A percentile compares a stretch with the other conserved stretches of the same genome.
phyloP scores from a whole-genome alignment of 768 basidiomycete species.

The Kwoniella dejecticola region DNA sequence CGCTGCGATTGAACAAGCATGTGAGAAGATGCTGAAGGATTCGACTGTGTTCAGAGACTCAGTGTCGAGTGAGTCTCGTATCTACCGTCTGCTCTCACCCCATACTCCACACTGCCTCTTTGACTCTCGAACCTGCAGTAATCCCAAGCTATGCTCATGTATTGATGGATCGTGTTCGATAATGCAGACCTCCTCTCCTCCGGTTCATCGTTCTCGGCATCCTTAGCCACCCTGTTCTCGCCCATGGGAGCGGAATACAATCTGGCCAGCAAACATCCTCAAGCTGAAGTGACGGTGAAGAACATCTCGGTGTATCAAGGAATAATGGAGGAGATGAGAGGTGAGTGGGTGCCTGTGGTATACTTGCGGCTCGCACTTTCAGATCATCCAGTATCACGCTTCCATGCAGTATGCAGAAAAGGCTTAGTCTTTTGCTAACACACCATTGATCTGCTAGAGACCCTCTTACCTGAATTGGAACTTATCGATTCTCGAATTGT shows the following conservation, averaged over 20 bases:
- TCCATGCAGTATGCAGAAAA: too few relatives aligned
- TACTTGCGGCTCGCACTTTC: background rate
- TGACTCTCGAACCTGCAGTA: background rate
- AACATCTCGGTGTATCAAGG: conserved; percentile 73
- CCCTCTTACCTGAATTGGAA: conserved; percentile 86
- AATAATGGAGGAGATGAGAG: conserved; percentile 77
- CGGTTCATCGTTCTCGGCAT: conserved; percentile 55
- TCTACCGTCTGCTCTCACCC: background rate
- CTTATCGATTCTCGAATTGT: conserved; percentile 84
- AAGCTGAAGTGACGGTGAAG: conserved; percentile 72
- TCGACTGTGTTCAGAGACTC: conserved; percentile 82
- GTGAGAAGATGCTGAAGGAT: conserved; percentile 91
- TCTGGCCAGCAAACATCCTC: conserved; percentile 74
- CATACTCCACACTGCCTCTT: background rate
- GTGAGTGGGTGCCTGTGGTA: conserved; percentile 25
- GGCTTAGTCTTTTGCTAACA: background rate
- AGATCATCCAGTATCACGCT: too few relatives aligned
- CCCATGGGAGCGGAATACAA: conserved; percentile 69
- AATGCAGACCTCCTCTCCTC: conserved; percentile 54
- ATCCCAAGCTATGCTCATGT: background rate
- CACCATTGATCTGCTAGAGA: conserved; percentile 51
- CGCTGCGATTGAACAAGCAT: conserved; percentile 70
- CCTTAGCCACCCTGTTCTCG: conserved; percentile 56
- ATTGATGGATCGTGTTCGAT: background rate
- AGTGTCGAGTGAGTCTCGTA: conserved; percentile 66